phyloP scores from a whole-genome alignment of 2,329 filamentous ascomycete genomes.

The Verticillium dahliae region DNA sequence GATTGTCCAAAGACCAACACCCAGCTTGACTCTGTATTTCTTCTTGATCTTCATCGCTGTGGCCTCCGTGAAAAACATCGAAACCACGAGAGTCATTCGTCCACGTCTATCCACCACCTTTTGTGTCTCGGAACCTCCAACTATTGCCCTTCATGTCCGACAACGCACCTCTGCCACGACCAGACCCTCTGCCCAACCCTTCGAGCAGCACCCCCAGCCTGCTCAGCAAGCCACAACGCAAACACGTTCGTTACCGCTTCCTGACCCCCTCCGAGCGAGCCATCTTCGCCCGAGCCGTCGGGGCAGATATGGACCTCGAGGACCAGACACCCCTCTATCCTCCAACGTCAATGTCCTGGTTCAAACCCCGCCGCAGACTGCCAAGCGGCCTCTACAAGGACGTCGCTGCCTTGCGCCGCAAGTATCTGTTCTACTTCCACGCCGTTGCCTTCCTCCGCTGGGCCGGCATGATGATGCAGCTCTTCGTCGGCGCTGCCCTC shows the following conservation, averaged over 20 bases:
- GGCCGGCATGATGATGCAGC: slow-evolving; percentile 40
- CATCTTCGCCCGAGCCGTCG: slow-evolving; percentile 38
- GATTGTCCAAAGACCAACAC: background rate
- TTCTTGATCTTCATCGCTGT: no score
- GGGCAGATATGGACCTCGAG: slow-evolving; percentile 39
- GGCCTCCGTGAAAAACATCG: no score
- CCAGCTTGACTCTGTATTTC: no score
- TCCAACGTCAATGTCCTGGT: slow-evolving; percentile 19
- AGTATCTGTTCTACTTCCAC: slow-evolving; percentile 38
- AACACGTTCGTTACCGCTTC: slow-evolving; percentile 25
- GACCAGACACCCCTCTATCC: slow-evolving; percentile 33
- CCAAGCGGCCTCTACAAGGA: slow-evolving; percentile 43
- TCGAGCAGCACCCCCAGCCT: background rate
- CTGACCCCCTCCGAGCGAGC: slow-evolving; percentile 38
- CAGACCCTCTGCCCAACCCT: background rate
- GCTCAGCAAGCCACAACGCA: background rate
- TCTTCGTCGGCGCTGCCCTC: slow-evolving; percentile 40
- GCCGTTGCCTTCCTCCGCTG: slow-evolving; percentile 34
- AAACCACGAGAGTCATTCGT: no score
- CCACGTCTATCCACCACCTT: no score
- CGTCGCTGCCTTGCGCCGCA: slow-evolving; percentile 34
- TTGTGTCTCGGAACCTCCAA: background rate
- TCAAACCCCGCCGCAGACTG: slow-evolving; percentile 41
- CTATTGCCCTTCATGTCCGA: background rate
- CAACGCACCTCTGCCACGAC: background rate